phyloP scores from a whole-genome alignment of 176 grass and related monocot genomes.

The Canna indica region DNA sequence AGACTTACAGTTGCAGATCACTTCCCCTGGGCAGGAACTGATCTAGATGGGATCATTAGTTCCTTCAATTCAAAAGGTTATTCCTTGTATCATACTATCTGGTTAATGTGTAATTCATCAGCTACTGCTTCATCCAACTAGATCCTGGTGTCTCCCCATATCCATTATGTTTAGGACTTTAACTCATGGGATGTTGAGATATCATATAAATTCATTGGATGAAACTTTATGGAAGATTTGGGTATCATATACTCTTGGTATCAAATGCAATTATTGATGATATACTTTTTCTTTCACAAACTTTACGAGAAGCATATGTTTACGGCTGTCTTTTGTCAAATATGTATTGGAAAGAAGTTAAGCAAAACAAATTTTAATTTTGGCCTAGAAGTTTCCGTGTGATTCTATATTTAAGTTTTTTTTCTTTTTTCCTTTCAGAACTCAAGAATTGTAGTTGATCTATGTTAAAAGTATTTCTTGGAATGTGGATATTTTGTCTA shows the following conservation, averaged over 20 bases:
- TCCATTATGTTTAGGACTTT: not conserved
- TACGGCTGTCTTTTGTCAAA: not conserved
- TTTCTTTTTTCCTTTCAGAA: no score
- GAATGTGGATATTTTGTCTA: no score
- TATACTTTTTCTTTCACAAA: not conserved
- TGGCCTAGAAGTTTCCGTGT: no score
- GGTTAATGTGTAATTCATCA: not conserved
- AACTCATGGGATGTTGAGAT: not conserved
- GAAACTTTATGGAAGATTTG: not conserved
- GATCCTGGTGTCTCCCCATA: not conserved
- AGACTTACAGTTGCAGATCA: constrained; percentile 68
- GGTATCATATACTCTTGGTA: not conserved
- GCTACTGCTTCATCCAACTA: not conserved
- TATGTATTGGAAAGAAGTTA: no score
- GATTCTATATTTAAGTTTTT: not conserved
- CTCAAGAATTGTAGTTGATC: no score
- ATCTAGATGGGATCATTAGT: not conserved
- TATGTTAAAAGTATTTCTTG: no score
- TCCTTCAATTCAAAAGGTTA: not conserved
- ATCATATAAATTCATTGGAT: not conserved
- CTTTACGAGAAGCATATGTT: not conserved
- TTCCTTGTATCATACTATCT: not conserved
- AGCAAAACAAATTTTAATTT: not conserved
- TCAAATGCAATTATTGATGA: not conserved
- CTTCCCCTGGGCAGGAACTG: constrained; percentile 77